Base-by-base conservation (phyloP, 1,284 basidiomycete species). In the Pulveroboletus sp. region DNA sequence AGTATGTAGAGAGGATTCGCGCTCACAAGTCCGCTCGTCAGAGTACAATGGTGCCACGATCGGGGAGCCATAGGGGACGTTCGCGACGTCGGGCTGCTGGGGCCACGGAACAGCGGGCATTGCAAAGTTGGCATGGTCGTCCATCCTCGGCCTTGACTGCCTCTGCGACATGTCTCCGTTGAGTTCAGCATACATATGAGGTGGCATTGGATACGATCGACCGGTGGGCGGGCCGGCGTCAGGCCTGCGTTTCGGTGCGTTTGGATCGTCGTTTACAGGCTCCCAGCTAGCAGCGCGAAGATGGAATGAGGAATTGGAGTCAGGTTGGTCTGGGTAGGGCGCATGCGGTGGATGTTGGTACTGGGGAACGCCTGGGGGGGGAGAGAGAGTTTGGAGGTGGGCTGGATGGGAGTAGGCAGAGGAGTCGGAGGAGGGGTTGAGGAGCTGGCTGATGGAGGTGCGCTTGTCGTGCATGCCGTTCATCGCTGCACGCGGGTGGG, bases 361-460 rank as follows among this genome's bases (percentile, higher is more conserved):
- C 52, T 61, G 69, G 25, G 73, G 45, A 44, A 71, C 54, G 24
- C 46, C 62, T 17, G 72, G 58, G 2, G 72, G 24, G 29, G 68
- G 46, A 5, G 70, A 14, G 44, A 70, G 64, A 47, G 15, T 47
- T 35, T 68, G 59, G 53, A 75, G 65, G 57, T 73, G 73, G 18
- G 63, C 18, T 42, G 70, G 52, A 64, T 66, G 66, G 52, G 68
- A 53, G 57, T 71, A 74, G 9, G 69, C 65, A 59, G 71, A 72
- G 33, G 69, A 72, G 55, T 64, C 65, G 50, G 70, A 67, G 47
- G 73, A 73, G 25, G 78, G 78, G 59, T 81, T 81, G 64, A 81
- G 78, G n/a, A 81, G 76, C 58, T 81, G 76, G 62, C 73, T 76
- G 68, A 81, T 81, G 52, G 80, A 81, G 12, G 80, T 81, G 43